Base-by-base conservation (phyloP, 1,139 yeast genomes). In the Yamadazyma aaseri region DNA sequence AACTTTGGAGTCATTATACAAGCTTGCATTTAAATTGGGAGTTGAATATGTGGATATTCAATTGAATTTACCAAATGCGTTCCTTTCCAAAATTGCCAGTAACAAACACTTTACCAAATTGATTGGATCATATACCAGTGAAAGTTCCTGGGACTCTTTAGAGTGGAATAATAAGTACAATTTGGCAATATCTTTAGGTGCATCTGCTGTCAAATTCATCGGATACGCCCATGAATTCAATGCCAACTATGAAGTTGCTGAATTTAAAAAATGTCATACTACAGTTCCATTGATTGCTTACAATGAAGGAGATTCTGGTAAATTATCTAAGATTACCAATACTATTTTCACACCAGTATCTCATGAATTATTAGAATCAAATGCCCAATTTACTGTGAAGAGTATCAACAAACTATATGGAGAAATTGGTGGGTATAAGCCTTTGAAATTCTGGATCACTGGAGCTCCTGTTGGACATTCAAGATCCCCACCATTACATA, bases 391-490 rank as follows among this genome's bases (percentile, higher is more conserved):
- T 38, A 67, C 81, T 1, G 59, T 81, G 23, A 54, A 63, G 33
- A 77, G 86, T 51, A 78, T 86, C 46, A 80, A 87, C 56, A 56
- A 67, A 38, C 65, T 81, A 2, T 72, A 70, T 40, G 53, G 75
- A n/a, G 63, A 71, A 29, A 68, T 87, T 47, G 96, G 96, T 21
- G 81, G 81, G 12, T 60, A 72, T 31, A 47, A 58, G 2, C 53
- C 67, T 9, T 76, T 81, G 63, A 71, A 77, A 42, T 86, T 80
- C 50, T 86, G 76, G 63, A 81, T 92, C 44, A 81, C 81, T 44
- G 98, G 98, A 4, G 66, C 71, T 12, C 97, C 97, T 33, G 75
- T 90, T 40, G 61, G 74, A 4, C 96, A 89, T 56, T 89, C 97
- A 2, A 77, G 87, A 53, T 87, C 97, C 2, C 98, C 98, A 29